Evolutionary conservation across 129 eudicot species (phyloP).

Genomic region (Saussurea involucrata): DNA sequence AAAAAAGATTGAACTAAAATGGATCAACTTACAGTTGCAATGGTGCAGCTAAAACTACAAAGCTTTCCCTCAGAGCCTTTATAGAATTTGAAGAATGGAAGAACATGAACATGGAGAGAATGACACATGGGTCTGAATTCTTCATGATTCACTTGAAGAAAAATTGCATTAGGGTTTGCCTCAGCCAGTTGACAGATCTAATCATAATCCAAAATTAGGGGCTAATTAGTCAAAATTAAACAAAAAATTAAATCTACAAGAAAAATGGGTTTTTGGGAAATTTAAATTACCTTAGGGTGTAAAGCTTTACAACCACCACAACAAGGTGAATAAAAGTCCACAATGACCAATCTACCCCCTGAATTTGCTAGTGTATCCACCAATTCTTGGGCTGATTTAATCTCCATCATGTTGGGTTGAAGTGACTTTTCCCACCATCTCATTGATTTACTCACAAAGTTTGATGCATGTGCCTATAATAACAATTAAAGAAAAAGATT

Average conservation of each 20-base stretch:
- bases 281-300: slow-evolving; percentile 78
- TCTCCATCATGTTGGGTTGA: slow-evolving; percentile 87
- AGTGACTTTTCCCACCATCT: slow-evolving; percentile 95
- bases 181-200: slow-evolving; percentile 93
- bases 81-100: slow-evolving; percentile 90
- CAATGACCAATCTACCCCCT: slow-evolving; percentile 70
- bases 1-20: not conserved
- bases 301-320: slow-evolving; percentile 97
- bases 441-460: slow-evolving; percentile 51
- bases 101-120: slow-evolving; percentile 69
- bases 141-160: slow-evolving; percentile 88
- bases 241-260: not conserved
- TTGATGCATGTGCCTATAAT: slow-evolving; percentile 50
- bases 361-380: slow-evolving; percentile 57
- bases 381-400: slow-evolving; percentile 73
- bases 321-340: slow-evolving; percentile 90
- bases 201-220: not conserved
- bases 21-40: slow-evolving; percentile 59
- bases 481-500: not conserved
- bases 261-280: not conserved
- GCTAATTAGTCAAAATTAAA: not conserved
- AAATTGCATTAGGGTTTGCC: slow-evolving; percentile 65
- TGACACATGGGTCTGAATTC: slow-evolving; percentile 66
- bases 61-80: slow-evolving; percentile 78
- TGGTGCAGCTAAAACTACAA: slow-evolving; percentile 91